Base-by-base conservation (phyloP, 139 green algal species). In the Micromonas commoda region DNA sequence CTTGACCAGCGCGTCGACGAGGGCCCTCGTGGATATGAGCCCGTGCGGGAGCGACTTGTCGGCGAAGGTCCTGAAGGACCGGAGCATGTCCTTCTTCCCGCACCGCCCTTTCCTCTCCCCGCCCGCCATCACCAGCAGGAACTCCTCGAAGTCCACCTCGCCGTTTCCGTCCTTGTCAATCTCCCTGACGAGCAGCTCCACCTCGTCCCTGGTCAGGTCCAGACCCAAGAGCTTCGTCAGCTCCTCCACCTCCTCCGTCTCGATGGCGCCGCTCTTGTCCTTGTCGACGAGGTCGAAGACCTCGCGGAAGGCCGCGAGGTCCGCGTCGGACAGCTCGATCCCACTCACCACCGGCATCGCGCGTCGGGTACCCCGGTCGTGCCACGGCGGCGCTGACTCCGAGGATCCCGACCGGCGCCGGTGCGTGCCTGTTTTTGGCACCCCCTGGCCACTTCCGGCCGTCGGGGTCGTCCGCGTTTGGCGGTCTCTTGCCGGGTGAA, bases 231-330 rank as follows among this genome's bases (percentile, higher is more conserved):
- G 23, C 26, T 64, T 16, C 34, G 81, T 71, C 38, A 84, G 71
- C 35, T 71, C 34, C 9, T 35, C 29, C 32, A 84, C 71, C 63
- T 84, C 79, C 2, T 81, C 39, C 29, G 73, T 73, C 2, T 61
- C 34, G 57, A 84, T 81, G 4, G 28, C 33, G 23, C 79, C 79
- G 31, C 80, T 73, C 0, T 64, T 28, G 31, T 84, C 79, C 35
- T 71, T 74, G 75, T 84, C 79, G 28, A 84, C 80, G 20, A 79
- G 67, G 31, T 78, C 66, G 28, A 84, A 84, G 37, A 77, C 72
- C 31, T 81, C 64, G 4, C 39, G 68, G 24, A 84, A 76, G 33
- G 82, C 79, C 19, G 33, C 3, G 4, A 82, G 2, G 35, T 77
- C 68, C 4, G 9, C 39, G 21, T 78, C 69, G 21, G 29, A 57